A percentile compares a stretch with the other conserved stretches of the same genome.
phyloP scores from a whole-genome alignment of 2,329 filamentous ascomycete species.

The Pezicula neosporulosa region DNA sequence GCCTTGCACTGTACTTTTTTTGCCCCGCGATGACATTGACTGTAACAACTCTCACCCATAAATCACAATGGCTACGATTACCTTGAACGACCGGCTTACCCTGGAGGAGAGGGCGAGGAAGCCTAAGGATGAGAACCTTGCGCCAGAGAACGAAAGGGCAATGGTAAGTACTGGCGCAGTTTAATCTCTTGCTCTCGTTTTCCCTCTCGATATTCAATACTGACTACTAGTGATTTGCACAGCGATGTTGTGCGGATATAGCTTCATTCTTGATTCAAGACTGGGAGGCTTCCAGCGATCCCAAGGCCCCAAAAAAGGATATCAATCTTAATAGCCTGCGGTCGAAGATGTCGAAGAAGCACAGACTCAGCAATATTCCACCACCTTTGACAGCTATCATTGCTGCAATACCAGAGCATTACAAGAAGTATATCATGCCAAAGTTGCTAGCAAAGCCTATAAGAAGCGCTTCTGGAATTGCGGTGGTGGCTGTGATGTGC shows the following conservation, averaged over 20 bases:
- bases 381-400: slow-evolving; percentile 96
- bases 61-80: slow-evolving; percentile 53
- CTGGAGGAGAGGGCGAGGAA: slow-evolving; percentile 46
- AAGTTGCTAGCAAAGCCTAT: slow-evolving; percentile 98
- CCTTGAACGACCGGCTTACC: slow-evolving; percentile 49
- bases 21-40: no score
- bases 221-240: no score
- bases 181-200: no score
- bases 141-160: slow-evolving; percentile 92
- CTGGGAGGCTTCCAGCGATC: slow-evolving; percentile 76
- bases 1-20: no score
- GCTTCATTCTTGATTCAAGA: slow-evolving; percentile 92
- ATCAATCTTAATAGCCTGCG: slow-evolving; percentile 90
- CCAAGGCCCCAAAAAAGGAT: slow-evolving; percentile 71
- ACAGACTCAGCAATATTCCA: slow-evolving; percentile 80
- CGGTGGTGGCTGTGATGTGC: slow-evolving; percentile 98
- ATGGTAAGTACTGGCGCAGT: slow-evolving; percentile 37
- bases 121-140: slow-evolving; percentile 69
- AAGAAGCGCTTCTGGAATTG: slow-evolving; percentile 91
- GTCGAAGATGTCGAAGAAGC: slow-evolving; percentile 87
- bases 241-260: slow-evolving; percentile 88
- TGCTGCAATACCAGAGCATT: slow-evolving; percentile 96
- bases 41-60: background rate
- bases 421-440: slow-evolving; percentile 98
- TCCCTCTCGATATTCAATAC: no score